phyloP scores from a whole-genome alignment of 306 rosid species.

The Carpinus fangiana region DNA sequence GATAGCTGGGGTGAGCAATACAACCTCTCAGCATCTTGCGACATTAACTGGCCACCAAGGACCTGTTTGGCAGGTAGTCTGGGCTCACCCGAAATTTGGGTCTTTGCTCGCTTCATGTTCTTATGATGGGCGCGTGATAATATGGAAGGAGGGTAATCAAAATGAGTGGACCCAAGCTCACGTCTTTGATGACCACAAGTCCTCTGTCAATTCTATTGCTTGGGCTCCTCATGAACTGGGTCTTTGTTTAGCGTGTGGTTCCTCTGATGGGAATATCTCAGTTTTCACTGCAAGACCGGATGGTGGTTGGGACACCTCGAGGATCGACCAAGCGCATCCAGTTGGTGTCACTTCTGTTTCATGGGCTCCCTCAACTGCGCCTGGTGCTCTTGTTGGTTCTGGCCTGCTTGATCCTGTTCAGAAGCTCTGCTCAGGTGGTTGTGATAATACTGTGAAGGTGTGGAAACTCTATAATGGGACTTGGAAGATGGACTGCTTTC shows the following conservation, averaged over 20 bases:
- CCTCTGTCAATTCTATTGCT: conserved; percentile 76
- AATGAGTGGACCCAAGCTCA: conserved; percentile 78
- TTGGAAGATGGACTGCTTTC: conserved; percentile 94
- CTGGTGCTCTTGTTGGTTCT: conserved; percentile 73
- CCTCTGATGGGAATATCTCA: conserved; percentile 84
- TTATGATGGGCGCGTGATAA: conserved; percentile 65
- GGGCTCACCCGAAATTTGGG: conserved; percentile 92
- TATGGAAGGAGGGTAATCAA: conserved; percentile 88
- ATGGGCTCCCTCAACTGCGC: conserved; percentile 88
- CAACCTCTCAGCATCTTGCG: conserved; percentile 73
- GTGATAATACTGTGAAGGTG: conserved; percentile 81
- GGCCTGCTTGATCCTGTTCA: conserved; percentile 80
- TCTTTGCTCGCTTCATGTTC: conserved; percentile 77
- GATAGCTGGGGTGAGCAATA: conserved; percentile 77
- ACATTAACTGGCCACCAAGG: conserved; percentile 80
- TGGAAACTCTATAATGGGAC: conserved; percentile 75
- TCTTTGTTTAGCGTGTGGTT: conserved; percentile 80
- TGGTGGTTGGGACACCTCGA: conserved; percentile 78
- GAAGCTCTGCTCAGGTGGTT: conserved; percentile 87
- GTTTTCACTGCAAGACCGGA: conserved; percentile 72
- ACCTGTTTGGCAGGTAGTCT: conserved; percentile 76
- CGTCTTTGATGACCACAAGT: conserved; percentile 68
- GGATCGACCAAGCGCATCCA: conserved; percentile 78
- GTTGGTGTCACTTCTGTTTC: conserved; percentile 90
- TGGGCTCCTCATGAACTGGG: conserved; percentile 98